Evolutionary conservation across 1,284 basidiomycete species (phyloP).

Genomic region (Schizophyllum commune): DNA sequence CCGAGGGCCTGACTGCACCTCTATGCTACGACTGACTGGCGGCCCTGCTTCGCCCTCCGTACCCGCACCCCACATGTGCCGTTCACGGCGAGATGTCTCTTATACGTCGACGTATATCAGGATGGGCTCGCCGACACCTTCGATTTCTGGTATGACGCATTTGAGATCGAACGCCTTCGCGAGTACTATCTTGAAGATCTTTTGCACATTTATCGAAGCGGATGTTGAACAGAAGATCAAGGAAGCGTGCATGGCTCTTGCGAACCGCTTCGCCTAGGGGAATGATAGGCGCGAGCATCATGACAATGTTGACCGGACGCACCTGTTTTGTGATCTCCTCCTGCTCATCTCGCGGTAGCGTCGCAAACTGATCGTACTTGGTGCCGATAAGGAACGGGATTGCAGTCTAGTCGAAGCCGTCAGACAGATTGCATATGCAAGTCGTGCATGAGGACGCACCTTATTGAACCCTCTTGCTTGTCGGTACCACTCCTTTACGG

Average conservation of each 20-base stretch:
- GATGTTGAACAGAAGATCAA: conserved; percentile 98
- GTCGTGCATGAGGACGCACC: conserved; percentile 36
- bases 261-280: conserved; percentile 83
- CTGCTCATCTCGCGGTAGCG: conserved; percentile 93
- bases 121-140: conserved; percentile 89
- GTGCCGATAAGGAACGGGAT: conserved; percentile 96
- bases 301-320: conserved; percentile 11
- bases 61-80: no score
- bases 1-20: background rate
- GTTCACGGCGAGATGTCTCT: no score
- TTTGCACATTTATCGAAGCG: conserved; percentile 98
- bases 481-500: conserved; percentile 98
- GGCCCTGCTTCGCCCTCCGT: background rate
- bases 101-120: conserved; percentile 88
- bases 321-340: conserved; percentile 98
- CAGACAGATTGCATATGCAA: background rate
- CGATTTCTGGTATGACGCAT: conserved; percentile 95
- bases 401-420: conserved; percentile 57
- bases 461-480: conserved; percentile 98
- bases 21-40: background rate
- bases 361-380: conserved; percentile 96
- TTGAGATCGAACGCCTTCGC: conserved; percentile 87
- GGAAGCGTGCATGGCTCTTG: conserved; percentile 97
- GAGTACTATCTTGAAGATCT: conserved; percentile 97
- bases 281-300: background rate